phyloP scores from a whole-genome alignment of 495 filamentous ascomycete genomes.

The Bryoglossum gracile region DNA sequence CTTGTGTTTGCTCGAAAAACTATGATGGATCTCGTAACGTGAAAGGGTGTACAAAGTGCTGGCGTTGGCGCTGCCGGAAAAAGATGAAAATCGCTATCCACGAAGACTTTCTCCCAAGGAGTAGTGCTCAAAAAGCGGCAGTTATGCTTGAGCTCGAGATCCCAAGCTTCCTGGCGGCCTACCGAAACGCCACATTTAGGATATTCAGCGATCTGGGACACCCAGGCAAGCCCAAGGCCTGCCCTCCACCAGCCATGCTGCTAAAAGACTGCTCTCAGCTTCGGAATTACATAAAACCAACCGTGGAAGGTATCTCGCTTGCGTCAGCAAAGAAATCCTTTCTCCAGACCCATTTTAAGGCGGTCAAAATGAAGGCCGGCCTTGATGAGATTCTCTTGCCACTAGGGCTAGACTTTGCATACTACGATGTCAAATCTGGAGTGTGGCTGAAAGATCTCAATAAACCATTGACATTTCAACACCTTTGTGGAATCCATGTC shows the following conservation, averaged over 20 bases:
- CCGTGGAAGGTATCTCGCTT: constrained; percentile 24
- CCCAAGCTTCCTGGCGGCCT: constrained; percentile 18
- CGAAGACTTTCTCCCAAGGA: constrained; percentile 12
- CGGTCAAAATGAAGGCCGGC: constrained; percentile 23
- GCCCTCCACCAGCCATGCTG: constrained; percentile 19
- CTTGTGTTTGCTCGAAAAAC: constrained; percentile 26
- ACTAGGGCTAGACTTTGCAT: constrained; percentile 26
- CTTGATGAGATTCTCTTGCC: constrained; percentile 26
- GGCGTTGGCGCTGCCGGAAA: constrained; percentile 23
- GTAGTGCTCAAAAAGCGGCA: constrained; percentile 18
- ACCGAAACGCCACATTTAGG: constrained; percentile 26
- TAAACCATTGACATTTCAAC: constrained; percentile 24
- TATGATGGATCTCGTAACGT: constrained; percentile 29
- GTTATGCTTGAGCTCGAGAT: constrained; percentile 22
- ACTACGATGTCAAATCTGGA: constrained; percentile 25
- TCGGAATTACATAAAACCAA: constrained; percentile 11
- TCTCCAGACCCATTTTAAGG: constrained; percentile 28
- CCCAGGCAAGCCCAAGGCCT: constrained; percentile 9
- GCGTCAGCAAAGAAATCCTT: constrained; percentile 35
- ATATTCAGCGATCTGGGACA: constrained; percentile 25
- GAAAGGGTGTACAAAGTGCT: constrained; percentile 33
- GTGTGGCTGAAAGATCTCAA: constrained; percentile 23
- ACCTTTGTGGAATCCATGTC: too few species aligned
- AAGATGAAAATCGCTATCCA: constrained; percentile 18
- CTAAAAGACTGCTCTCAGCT: constrained; percentile 26